These are phyloP conservation scores for Daldinia grandis DNA, from an alignment of 495 filamentous ascomycete species.

Conservation along the genomic window DNA sequence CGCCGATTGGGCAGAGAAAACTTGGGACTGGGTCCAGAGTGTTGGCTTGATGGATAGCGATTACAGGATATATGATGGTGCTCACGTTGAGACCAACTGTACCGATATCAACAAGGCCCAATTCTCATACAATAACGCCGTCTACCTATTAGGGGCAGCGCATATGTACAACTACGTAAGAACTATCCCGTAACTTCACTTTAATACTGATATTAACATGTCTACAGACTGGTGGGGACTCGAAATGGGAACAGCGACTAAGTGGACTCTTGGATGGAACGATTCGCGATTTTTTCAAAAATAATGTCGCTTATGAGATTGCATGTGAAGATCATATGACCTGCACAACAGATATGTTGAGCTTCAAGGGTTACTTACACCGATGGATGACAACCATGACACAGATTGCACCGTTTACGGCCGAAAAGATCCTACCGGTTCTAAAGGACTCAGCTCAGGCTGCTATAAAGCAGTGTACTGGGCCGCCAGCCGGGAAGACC, in stretches of 20 bases:
- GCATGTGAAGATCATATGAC: conserved; percentile 69
- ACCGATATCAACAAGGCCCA: conserved; percentile 66
- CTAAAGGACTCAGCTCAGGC: conserved; percentile 69
- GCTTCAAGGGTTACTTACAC: conserved; percentile 82
- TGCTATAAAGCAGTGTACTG: conserved; percentile 73
- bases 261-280: conserved; percentile 66
- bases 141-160: conserved; percentile 76
- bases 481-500: conserved; percentile 58
- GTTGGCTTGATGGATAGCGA: conserved; percentile 69
- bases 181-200: conserved; percentile 7
- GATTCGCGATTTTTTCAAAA: conserved; percentile 64
- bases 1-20: conserved; percentile 75
- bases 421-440: conserved; percentile 64
- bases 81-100: conserved; percentile 68
- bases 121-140: conserved; percentile 80
- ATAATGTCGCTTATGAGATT: conserved; percentile 71
- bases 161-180: conserved; percentile 78
- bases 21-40: conserved; percentile 73
- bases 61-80: conserved; percentile 76
- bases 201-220: conserved; percentile 27
- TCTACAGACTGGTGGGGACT: conserved; percentile 59
- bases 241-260: conserved; percentile 69
- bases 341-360: conserved; percentile 78
- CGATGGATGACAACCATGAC: conserved; percentile 80
- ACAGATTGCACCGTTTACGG: conserved; percentile 73